phyloP scores from a whole-genome alignment of 768 basidiomycete genomes.

The Mycena rebaudengoi region DNA sequence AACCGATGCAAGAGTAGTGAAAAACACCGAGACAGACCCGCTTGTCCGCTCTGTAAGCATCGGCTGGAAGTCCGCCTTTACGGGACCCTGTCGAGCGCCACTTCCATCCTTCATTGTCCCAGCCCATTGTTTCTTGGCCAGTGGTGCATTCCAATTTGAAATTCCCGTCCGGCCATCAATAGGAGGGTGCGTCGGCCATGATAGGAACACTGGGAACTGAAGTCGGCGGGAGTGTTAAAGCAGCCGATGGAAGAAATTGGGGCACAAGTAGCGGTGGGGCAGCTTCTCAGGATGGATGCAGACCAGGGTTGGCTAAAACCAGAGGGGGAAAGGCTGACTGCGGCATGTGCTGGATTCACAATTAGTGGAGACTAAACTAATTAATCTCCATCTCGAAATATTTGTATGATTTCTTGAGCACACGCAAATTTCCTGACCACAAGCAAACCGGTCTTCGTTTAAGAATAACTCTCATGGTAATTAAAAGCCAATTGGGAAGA shows the following conservation, averaged over 20 bases:
- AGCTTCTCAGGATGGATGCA: background rate
- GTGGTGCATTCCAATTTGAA: background rate
- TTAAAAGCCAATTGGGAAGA: no score
- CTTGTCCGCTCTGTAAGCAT: conserved; percentile 3
- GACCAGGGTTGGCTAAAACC: background rate
- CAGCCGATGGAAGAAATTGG: background rate
- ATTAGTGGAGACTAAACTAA: no score
- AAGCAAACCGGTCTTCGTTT: no score
- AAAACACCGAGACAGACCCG: conserved; percentile 1
- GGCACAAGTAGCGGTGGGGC: background rate
- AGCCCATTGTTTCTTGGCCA: background rate
- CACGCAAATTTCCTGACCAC: no score
- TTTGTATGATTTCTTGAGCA: no score
- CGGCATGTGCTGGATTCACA: background rate
- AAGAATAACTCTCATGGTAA: no score
- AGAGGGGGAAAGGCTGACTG: background rate
- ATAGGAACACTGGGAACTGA: background rate
- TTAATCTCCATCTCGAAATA: no score
- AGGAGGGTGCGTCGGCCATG: background rate
- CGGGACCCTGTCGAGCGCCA: background rate
- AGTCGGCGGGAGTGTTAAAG: background rate
- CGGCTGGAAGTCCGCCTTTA: background rate
- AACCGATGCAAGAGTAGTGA: background rate
- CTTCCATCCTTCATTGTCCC: conserved; percentile 6
- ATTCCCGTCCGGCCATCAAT: conserved; percentile 1